Conservation (phyloP, 1,284 basidiomycete genomes). For the Xerocomus cyaneibrunnescens region DNA sequence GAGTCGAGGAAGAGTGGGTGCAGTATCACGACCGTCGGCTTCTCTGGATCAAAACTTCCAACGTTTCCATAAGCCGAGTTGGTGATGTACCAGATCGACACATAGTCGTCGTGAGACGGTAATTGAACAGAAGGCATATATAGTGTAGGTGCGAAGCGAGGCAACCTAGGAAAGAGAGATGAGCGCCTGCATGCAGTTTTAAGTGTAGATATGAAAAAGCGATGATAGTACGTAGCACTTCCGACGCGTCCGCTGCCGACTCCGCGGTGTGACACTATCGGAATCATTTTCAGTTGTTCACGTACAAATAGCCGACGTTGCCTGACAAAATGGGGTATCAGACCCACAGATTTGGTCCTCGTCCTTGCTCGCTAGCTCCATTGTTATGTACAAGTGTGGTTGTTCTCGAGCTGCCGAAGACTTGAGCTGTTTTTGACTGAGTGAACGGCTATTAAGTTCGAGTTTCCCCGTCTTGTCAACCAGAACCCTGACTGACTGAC, state of each 20-base stretch:
- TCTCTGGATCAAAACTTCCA: conserved; percentile 60
- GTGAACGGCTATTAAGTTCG: neutral
- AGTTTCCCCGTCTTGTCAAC: conserved; percentile 4
- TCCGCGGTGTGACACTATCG: conserved; percentile 20
- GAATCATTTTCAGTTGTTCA: conserved; percentile 13
- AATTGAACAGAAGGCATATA: conserved; percentile 72
- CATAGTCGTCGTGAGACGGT: conserved; percentile 60
- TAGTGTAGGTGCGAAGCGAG: conserved; percentile 6
- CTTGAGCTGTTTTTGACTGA: too few species aligned
- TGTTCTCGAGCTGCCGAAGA: too few species aligned
- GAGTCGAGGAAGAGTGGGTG: conserved; percentile 69
- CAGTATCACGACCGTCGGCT: conserved; percentile 63
- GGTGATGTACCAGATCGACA: conserved; percentile 68
- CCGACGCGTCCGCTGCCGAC: neutral
- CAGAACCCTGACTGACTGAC: conserved; percentile 15
- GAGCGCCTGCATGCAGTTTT: conserved; percentile 12
- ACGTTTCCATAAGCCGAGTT: conserved; percentile 55
- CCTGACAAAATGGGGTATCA: conserved; percentile 25
- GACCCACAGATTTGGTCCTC: conserved; percentile 2
- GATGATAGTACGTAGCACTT: neutral
- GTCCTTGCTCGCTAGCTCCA: too few species aligned
- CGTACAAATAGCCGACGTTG: conserved; percentile 26
- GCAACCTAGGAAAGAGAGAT: conserved; percentile 5
- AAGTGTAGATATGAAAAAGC: conserved; percentile 17
- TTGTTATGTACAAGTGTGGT: too few species aligned